Percentiles rank a stretch among this genome's conserved stretches.
phyloP scores from a whole-genome alignment of 1,139 yeast genomes.

The Saccharomycopsis hybrid region DNA sequence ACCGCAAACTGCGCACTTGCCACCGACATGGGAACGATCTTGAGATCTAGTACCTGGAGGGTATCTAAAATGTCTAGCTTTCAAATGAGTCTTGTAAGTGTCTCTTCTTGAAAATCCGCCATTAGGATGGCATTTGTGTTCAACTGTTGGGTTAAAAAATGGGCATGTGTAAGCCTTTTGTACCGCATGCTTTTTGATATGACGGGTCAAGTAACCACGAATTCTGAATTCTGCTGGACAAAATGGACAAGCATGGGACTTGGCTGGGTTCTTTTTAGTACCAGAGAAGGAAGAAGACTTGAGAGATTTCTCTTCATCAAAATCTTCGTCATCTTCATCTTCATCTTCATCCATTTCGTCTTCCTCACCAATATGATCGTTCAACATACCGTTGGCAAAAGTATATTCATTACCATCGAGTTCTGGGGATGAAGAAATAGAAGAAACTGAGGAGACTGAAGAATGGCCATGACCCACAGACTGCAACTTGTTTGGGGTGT shows the following conservation, averaged over 20 bases:
- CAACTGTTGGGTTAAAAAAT: constrained; percentile 51
- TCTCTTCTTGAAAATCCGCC: constrained; percentile 97
- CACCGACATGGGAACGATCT: constrained; percentile 61
- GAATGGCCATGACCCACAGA: background rate
- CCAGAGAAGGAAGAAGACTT: background rate
- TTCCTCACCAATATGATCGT: background rate
- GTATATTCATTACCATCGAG: constrained; percentile 18
- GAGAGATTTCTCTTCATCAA: background rate
- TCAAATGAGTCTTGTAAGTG: constrained; percentile 90
- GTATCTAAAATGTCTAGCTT: constrained; percentile 84
- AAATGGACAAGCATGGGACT: constrained; percentile 43
- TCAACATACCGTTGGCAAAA: constrained; percentile 7
- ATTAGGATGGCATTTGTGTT: constrained; percentile 73
- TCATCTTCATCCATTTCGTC: constrained; percentile 11
- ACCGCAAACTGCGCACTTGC: constrained; percentile 81
- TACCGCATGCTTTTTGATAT: constrained; percentile 82
- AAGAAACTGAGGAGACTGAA: constrained; percentile 11
- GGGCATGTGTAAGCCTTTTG: constrained; percentile 91
- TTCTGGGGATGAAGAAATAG: constrained; percentile 12
- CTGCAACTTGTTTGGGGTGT: constrained; percentile 16
- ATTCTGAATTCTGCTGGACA: constrained; percentile 81
- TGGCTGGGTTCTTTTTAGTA: constrained; percentile 17
- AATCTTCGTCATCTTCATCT: constrained; percentile 9
- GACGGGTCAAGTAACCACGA: constrained; percentile 89
- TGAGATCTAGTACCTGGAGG: constrained; percentile 81